Evolutionary conservation across 2,329 filamentous ascomycete genomes (phyloP).

Genomic region (Alternaria gaisen): DNA sequence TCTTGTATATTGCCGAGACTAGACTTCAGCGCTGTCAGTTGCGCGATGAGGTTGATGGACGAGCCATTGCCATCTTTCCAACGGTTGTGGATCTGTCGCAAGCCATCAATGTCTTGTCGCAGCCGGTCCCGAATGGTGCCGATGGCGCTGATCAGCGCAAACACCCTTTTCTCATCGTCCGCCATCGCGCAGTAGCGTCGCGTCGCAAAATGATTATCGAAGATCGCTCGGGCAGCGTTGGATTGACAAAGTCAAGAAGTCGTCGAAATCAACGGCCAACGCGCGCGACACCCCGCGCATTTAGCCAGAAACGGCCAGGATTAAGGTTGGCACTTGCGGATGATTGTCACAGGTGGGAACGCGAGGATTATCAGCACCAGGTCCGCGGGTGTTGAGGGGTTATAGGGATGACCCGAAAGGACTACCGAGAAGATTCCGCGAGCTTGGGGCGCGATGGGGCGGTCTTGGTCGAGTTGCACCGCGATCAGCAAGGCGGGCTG

Average conservation of each 20-base stretch:
- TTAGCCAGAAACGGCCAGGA: constrained; percentile 5
- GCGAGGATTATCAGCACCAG: constrained; percentile 9
- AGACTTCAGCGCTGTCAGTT: constrained; percentile 46
- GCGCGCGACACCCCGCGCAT: constrained; percentile 11
- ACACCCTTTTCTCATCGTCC: constrained; percentile 42
- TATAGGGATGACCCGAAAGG: constrained; percentile 11
- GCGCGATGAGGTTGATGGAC: constrained; percentile 49
- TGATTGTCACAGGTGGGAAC: constrained; percentile 11
- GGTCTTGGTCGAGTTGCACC: not conserved
- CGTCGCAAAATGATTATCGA: constrained; percentile 22
- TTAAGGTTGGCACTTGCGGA: constrained; percentile 23
- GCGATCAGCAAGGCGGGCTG: constrained; percentile 7
- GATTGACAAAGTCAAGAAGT: constrained; percentile 7
- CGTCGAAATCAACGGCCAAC: constrained; percentile 9
- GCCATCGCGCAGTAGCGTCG: constrained; percentile 28
- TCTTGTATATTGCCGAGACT: constrained; percentile 47
- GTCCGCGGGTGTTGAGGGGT: constrained; percentile 10
- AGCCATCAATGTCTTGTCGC: constrained; percentile 43
- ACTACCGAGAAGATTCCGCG: constrained; percentile 10
- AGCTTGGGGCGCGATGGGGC: constrained; percentile 7
- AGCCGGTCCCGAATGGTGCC: constrained; percentile 41
- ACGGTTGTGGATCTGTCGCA: constrained; percentile 48
- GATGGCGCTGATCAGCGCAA: constrained; percentile 40
- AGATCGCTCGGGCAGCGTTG: constrained; percentile 8
- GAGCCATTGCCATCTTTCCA: constrained; percentile 42